phyloP scores from a whole-genome alignment of 371 early-diverging fungal species.

The Parasitella parasitica region DNA sequence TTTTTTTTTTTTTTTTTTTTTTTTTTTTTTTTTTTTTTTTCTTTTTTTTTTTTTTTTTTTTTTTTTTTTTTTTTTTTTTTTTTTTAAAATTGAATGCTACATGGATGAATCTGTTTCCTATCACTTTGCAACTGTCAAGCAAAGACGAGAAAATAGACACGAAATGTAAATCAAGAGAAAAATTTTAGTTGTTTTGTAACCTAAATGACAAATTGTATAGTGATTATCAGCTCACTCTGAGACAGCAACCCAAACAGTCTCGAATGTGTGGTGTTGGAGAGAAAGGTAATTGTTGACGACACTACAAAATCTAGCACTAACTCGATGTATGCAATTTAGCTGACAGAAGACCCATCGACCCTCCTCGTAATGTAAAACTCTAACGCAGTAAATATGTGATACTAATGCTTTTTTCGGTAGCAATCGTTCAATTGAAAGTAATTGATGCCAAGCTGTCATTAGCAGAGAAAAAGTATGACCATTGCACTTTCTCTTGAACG shows the following conservation, averaged over 20 bases:
- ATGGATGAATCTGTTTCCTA: constrained; percentile 58
- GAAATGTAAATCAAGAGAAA: constrained; percentile 41
- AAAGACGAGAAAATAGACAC: constrained; percentile 55
- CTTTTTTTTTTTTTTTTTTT: background rate
- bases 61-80: constrained; percentile 1
- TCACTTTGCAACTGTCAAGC: constrained; percentile 59
- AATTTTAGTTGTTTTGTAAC: background rate
- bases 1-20: too few species aligned
- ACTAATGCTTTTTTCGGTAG: constrained; percentile 12
- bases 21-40: background rate
- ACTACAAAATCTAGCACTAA: background rate
- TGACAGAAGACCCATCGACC: constrained; percentile 93
- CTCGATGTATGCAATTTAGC: constrained; percentile 43
- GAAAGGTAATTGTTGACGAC: constrained; percentile 59
- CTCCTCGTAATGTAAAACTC: constrained; percentile 65
- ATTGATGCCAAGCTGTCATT: constrained; percentile 49
- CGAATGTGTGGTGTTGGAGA: constrained; percentile 93
- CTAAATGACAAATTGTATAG: constrained; percentile 28
- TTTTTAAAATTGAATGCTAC: constrained; percentile 4
- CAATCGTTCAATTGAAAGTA: constrained; percentile 80
- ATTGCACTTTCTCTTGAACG: background rate
- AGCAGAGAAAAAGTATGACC: constrained; percentile 37
- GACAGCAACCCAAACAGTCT: constrained; percentile 93
- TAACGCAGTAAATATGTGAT: background rate
- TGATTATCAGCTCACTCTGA: constrained; percentile 69